A percentile compares a stretch with the other conserved stretches of the same genome.
These are phyloP conservation scores for Penstemon eatonii DNA, from an alignment of 257 asterid genomes.

Conservation along the genomic window DNA sequence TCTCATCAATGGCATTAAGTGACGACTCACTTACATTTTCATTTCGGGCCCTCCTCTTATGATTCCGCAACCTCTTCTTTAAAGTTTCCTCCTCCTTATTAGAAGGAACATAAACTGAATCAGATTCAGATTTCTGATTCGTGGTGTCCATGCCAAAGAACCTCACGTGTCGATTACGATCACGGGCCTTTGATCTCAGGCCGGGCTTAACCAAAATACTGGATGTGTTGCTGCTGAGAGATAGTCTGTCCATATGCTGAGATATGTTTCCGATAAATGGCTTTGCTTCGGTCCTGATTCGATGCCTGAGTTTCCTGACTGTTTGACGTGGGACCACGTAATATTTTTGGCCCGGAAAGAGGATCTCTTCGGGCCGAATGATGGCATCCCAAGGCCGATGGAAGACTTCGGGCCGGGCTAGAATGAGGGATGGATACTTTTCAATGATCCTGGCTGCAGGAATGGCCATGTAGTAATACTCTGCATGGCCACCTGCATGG, in stretches of 20 bases:
- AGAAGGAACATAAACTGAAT: conserved; percentile 12
- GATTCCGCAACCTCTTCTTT: neutral
- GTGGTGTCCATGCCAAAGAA: conserved; percentile 43
- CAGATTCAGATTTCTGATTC: conserved; percentile 21
- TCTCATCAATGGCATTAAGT: conserved; percentile 48
- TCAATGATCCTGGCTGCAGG: conserved; percentile 63
- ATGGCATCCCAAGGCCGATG: conserved; percentile 64
- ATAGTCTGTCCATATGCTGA: conserved; percentile 17
- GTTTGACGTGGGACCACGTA: conserved; percentile 57
- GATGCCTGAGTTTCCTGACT: conserved; percentile 53
- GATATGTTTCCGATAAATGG: conserved; percentile 9
- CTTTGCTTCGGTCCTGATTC: conserved; percentile 29
- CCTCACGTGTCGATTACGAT: conserved; percentile 41
- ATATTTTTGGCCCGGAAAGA: conserved; percentile 65
- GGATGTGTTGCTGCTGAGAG: conserved; percentile 15
- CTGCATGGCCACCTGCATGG: conserved; percentile 61
- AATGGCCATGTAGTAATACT: conserved; percentile 68
- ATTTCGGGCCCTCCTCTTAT: conserved; percentile 37
- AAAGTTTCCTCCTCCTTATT: neutral
- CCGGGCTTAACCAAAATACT: conserved; percentile 53
- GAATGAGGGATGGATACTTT: conserved; percentile 50
- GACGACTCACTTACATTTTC: conserved; percentile 57
- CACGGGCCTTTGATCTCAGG: conserved; percentile 34
- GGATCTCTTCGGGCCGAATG: conserved; percentile 57
- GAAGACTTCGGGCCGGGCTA: conserved; percentile 65